These are phyloP conservation scores for Penicillium bovifimosum DNA, from an alignment of 495 filamentous ascomycete genomes.

Conservation along the genomic window DNA sequence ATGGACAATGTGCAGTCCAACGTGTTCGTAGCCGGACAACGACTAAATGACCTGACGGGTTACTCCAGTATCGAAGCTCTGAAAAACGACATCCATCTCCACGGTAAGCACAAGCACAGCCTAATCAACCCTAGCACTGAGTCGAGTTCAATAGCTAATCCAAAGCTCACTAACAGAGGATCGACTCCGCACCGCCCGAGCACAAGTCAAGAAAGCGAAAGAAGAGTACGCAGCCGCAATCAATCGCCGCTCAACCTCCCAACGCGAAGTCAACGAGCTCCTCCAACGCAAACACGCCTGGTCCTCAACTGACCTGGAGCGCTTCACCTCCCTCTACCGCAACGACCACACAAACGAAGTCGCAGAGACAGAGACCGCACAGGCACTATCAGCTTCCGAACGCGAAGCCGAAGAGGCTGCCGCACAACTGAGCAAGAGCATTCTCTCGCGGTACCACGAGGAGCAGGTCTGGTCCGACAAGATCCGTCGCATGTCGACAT, in stretches of 20 bases:
- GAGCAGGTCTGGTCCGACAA: slow-evolving; percentile 99
- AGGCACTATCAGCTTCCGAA: slow-evolving; percentile 67
- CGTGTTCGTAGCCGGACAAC: slow-evolving; percentile 75
- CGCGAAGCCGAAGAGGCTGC: slow-evolving; percentile 69
- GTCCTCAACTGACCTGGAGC: slow-evolving; percentile 81
- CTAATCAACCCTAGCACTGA: not conserved
- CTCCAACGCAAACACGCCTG: slow-evolving; percentile 91
- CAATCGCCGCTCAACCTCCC: slow-evolving; percentile 70
- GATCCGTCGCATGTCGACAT: slow-evolving; percentile 91
- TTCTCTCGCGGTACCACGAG: slow-evolving; percentile 90
- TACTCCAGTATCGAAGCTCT: slow-evolving; percentile 89
- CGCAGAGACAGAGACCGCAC: slow-evolving; percentile 68
- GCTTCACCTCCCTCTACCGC: slow-evolving; percentile 89
- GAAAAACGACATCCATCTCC: slow-evolving; percentile 65
- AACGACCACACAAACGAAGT: slow-evolving; percentile 92
- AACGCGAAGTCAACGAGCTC: slow-evolving; percentile 91
- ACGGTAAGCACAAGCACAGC: slow-evolving; percentile 43
- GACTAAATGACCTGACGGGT: slow-evolving; percentile 87
- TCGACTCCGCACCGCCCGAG: slow-evolving; percentile 56
- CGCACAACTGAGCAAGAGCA: slow-evolving; percentile 65
- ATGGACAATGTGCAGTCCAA: slow-evolving; percentile 90
- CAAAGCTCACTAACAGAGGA: slow-evolving; percentile 42
- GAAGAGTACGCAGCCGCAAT: slow-evolving; percentile 72
- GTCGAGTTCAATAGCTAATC: not conserved
- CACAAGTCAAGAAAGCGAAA: slow-evolving; percentile 63